These are phyloP conservation scores for Sporisorium iseilematis-ciliati DNA, from an alignment of 1,284 basidiomycete species.

Conservation along the genomic window DNA sequence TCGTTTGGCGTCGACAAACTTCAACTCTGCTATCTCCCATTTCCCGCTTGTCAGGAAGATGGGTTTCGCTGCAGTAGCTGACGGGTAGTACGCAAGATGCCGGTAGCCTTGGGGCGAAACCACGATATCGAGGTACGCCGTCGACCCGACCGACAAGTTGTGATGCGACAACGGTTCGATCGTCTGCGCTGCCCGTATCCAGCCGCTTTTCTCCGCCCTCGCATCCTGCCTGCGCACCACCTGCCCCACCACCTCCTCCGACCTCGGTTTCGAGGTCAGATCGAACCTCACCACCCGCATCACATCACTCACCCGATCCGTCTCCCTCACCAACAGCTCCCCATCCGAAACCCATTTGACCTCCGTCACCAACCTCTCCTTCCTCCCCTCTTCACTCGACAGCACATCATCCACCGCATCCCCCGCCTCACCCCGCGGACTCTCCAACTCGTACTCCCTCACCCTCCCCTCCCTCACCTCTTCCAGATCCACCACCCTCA, in stretches of 20 bases:
- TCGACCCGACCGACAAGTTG: slow-evolving; percentile 34
- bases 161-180: slow-evolving; percentile 50
- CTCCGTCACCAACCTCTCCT: slow-evolving; percentile 77
- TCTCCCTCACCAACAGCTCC: slow-evolving; percentile 85
- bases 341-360: slow-evolving; percentile 85
- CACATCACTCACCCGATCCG: slow-evolving; percentile 73
- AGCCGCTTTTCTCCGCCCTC: slow-evolving; percentile 83
- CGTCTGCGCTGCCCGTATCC: slow-evolving; percentile 78
- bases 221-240: slow-evolving; percentile 76
- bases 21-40: slow-evolving; percentile 87
- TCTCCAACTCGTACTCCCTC: slow-evolving; percentile 37
- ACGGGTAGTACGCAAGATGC: slow-evolving; percentile 58
- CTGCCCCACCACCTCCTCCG: slow-evolving; percentile 56
- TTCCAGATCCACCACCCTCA: slow-evolving; percentile 75
- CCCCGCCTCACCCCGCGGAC: slow-evolving; percentile 56
- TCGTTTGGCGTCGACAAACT: slow-evolving; percentile 78
- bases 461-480: slow-evolving; percentile 29
- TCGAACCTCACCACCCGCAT: slow-evolving; percentile 56
- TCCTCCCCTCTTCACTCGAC: slow-evolving; percentile 74
- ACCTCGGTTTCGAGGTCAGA: slow-evolving; percentile 8
- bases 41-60: slow-evolving; percentile 81
- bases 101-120: slow-evolving; percentile 48
- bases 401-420: slow-evolving; percentile 71
- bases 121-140: slow-evolving; percentile 60
- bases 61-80: slow-evolving; percentile 33